These are phyloP conservation scores for Closterium sp. DNA, from an alignment of 139 green algal genomes.

Conservation along the genomic window DNA sequence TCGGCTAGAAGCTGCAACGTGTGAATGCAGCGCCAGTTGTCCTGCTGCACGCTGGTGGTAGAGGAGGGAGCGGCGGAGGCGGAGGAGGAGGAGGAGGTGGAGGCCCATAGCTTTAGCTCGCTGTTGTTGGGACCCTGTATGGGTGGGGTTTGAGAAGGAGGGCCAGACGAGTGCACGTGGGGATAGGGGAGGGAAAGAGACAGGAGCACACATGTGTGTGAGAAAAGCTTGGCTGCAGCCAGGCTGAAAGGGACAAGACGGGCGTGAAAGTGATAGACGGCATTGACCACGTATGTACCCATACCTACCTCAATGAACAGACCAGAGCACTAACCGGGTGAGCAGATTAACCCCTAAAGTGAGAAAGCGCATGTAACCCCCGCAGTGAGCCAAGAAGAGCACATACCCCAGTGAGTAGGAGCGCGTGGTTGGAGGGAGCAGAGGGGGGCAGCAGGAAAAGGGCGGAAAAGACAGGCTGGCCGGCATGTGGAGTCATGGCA, in stretches of 20 bases:
- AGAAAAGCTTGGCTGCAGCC: too few relatives aligned
- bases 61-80: neutral
- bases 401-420: conserved; percentile 39
- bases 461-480: conserved; percentile 5
- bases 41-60: neutral
- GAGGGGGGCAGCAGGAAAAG: conserved; percentile 8
- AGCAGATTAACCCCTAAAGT: too few relatives aligned
- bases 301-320: too few relatives aligned
- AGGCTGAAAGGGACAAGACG: too few relatives aligned
- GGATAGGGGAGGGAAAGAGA: neutral
- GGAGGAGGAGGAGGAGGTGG: neutral
- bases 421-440: neutral
- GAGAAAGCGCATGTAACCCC: neutral
- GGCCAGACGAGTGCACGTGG: neutral
- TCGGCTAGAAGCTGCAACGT: conserved; percentile 29
- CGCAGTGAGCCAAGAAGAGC: neutral
- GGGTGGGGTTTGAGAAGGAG: neutral
- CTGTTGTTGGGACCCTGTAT: conserved; percentile 37
- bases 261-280: too few relatives aligned
- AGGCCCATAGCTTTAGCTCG: conserved; percentile 44
- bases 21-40: conserved; percentile 40
- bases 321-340: too few relatives aligned
- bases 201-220: neutral
- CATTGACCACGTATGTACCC: too few relatives aligned
- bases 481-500: conserved; percentile 9